A percentile compares a stretch with the other conserved stretches of the same genome.
phyloP scores from a whole-genome alignment of 768 basidiomycete genomes.

The Pluteus cervinus region DNA sequence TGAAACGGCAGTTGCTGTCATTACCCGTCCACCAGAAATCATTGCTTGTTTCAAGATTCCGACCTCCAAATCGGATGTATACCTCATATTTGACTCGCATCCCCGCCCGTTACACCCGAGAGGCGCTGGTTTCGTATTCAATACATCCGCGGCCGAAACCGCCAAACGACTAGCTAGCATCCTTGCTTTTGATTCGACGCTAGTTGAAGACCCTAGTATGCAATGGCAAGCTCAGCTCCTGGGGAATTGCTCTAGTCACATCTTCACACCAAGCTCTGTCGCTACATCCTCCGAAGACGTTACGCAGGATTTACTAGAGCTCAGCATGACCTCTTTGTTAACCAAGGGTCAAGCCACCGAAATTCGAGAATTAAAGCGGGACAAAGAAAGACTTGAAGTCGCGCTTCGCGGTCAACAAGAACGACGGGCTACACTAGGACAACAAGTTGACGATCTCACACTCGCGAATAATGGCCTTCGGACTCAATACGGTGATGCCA shows the following conservation, averaged over 20 bases:
- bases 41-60: slow-evolving; percentile 42
- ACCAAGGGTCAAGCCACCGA: too few species aligned
- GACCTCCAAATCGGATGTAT: slow-evolving; percentile 29
- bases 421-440: too few species aligned
- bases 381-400: too few species aligned
- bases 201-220: slow-evolving; percentile 35
- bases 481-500: too few species aligned
- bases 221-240: slow-evolving; percentile 67
- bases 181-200: slow-evolving; percentile 39
- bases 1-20: slow-evolving; percentile 36
- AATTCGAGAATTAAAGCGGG: too few species aligned
- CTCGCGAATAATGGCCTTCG: too few species aligned
- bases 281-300: too few species aligned
- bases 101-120: slow-evolving; percentile 52
- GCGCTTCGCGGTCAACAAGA: too few species aligned
- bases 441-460: too few species aligned
- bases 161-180: slow-evolving; percentile 40
- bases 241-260: slow-evolving; percentile 52
- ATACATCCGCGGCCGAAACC: slow-evolving; percentile 34
- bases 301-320: too few species aligned
- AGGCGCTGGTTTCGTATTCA: slow-evolving; percentile 57
- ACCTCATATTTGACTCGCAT: slow-evolving; percentile 65
- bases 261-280: slow-evolving; percentile 42
- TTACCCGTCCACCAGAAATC: slow-evolving; percentile 71
- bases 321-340: too few species aligned